Evolutionary conservation across 2,329 filamentous ascomycete genomes (phyloP).

Genomic region (Colletotrichum trifolii): DNA sequence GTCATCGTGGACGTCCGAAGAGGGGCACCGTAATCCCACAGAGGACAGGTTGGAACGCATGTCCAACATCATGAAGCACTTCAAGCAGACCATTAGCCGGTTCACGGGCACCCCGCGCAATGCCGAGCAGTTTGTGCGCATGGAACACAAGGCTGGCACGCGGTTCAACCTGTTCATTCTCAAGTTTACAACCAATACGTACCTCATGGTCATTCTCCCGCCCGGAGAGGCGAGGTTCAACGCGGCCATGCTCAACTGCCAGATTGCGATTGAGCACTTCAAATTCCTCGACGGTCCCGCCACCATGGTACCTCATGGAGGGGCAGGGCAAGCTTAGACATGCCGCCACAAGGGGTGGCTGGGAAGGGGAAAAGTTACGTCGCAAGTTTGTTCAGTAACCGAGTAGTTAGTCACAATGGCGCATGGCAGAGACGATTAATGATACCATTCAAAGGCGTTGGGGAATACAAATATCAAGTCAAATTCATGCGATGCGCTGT

Average conservation of each 20-base stretch:
- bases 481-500: not conserved
- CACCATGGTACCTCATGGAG: constrained; percentile 37
- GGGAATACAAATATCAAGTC: constrained; percentile 3
- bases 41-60: constrained; percentile 93
- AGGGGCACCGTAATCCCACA: constrained; percentile 84
- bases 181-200: constrained; percentile 97
- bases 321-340: constrained; percentile 17
- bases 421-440: constrained; percentile 35
- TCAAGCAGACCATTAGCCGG: constrained; percentile 85
- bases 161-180: constrained; percentile 94
- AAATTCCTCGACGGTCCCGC: constrained; percentile 68
- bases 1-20: constrained; percentile 84
- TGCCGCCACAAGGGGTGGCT: not conserved
- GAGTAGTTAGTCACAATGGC: constrained; percentile 12
- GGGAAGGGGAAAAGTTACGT: not conserved
- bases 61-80: constrained; percentile 97
- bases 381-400: constrained; percentile 3
- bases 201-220: constrained; percentile 90
- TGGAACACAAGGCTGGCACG: constrained; percentile 81
- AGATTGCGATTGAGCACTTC: constrained; percentile 87
- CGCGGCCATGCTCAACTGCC: constrained; percentile 88
- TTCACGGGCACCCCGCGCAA: constrained; percentile 85
- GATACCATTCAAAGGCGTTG: constrained; percentile 36
- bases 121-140: constrained; percentile 82
- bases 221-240: constrained; percentile 94